Base-by-base conservation (phyloP, 495 filamentous ascomycete species). In the Trichoderma orchidacearum region DNA sequence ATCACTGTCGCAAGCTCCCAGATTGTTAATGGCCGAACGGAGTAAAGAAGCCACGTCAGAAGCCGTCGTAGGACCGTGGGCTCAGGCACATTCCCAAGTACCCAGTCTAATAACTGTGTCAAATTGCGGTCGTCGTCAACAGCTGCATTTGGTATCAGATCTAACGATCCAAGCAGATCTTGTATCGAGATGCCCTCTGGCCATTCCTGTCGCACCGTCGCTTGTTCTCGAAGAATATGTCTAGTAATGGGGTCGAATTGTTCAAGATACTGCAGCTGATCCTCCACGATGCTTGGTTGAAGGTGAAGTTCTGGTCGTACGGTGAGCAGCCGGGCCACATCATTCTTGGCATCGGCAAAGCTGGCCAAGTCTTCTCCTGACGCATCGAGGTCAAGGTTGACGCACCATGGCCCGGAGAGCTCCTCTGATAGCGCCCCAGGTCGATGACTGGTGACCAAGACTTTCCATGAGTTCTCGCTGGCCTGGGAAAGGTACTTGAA, bases 11-110 rank as follows among this genome's bases (percentile, higher is more conserved):
- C 50, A 13, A 61, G 41, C 29, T 61, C 59, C 55, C 32, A 57
- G 18, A 29, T 7, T 1, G 51, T 61, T 12, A 58, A 34, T 28
- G 59, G 59, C n/a, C 59, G 56, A 18, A 58, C 35, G 21, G 59
- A 29, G 18, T 61, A 51, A 8, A 51, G 27, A 31, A 61, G 45
- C 59, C 56, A 61, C 11, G 50, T 41, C 3, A 58, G 30, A 21
- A 53, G 27, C 18, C 41, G 31, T 12, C 38, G 28, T 31, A 23
- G 34, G 11, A 51, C 6, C 13, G 27, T 15, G 23, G 35, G 29
- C 6, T 58, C 56, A 7, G 56, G 32, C 17, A 34, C 7, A 45
- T 58, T 58, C 5, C 11, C 30, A 17, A 58, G 30, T 11, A 58
- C 53, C 31, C 53, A 41, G 2, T 21, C 23, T 2, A 58, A 29